Evolutionary conservation across 176 grass and related monocot species (phyloP).

Genomic region (Paspalum vaginatum): DNA sequence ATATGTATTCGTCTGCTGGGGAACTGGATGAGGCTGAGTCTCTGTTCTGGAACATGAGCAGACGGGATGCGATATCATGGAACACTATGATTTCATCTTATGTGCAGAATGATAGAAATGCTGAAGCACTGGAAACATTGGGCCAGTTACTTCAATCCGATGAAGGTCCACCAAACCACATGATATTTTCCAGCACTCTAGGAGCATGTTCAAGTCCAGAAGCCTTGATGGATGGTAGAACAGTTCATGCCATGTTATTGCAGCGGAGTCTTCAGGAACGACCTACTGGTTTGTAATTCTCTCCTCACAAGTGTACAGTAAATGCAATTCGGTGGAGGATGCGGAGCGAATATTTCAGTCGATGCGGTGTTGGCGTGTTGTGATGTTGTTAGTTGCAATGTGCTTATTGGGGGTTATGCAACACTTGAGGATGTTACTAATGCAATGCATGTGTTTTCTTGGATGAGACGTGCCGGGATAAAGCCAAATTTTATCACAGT

Average conservation of each 20-base stretch:
- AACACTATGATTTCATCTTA: conserved; percentile 77
- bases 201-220: conserved; percentile 59
- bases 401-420: conserved; percentile 68
- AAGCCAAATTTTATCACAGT: conserved; percentile 72
- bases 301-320: conserved; percentile 77
- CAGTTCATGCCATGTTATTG: conserved; percentile 64
- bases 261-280: conserved; percentile 47
- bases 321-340: conserved; percentile 61
- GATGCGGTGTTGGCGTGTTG: conserved; percentile 47
- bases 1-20: conserved; percentile 21
- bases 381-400: conserved; percentile 72
- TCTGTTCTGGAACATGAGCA: conserved; percentile 64
- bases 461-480: conserved; percentile 58
- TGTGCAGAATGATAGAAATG: conserved; percentile 33
- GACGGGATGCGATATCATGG: conserved; percentile 75
- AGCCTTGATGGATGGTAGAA: conserved; percentile 58
- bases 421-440: conserved; percentile 42
- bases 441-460: conserved; percentile 58
- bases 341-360: conserved; percentile 58
- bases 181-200: conserved; percentile 70
- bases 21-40: conserved; percentile 43
- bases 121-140: conserved; percentile 50
- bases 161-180: conserved; percentile 53
- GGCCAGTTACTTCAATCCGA: conserved; percentile 41
- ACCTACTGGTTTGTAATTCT: conserved; percentile 56